Evolutionary conservation across 2,329 filamentous ascomycete species (phyloP).

Genomic region (Claviceps humidiphila): DNA sequence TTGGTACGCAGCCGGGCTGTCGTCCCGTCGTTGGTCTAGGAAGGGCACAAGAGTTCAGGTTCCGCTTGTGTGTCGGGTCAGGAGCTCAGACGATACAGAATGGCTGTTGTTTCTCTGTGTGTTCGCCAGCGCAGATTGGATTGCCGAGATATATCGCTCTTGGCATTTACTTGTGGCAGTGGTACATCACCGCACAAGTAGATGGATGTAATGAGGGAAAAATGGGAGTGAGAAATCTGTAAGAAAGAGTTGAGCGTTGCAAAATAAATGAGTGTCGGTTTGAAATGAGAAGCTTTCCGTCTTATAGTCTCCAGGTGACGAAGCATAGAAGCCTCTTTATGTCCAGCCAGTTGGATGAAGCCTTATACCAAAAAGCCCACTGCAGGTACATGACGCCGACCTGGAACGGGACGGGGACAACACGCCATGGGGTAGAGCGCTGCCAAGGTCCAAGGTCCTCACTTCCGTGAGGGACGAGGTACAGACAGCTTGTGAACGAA

Average conservation of each 20-base stretch:
- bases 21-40: background rate
- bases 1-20: conserved; percentile 1
- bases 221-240: background rate
- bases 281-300: background rate
- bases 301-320: background rate
- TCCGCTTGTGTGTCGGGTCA: background rate
- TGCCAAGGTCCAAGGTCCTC: background rate
- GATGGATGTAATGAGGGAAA: background rate
- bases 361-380: background rate
- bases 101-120: background rate
- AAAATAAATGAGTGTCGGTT: background rate
- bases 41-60: background rate
- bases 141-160: background rate
- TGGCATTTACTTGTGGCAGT: background rate
- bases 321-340: background rate
- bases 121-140: background rate
- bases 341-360: background rate
- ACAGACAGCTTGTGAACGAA: background rate
- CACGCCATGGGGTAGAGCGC: background rate
- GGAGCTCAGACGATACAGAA: background rate
- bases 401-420: background rate
- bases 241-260: background rate
- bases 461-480: background rate
- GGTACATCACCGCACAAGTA: background rate
- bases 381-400: background rate